Percentiles rank a stretch among this genome's conserved stretches.
Conservation (phyloP, 148 eudicot species). For the Polygonum aviculare region DNA sequence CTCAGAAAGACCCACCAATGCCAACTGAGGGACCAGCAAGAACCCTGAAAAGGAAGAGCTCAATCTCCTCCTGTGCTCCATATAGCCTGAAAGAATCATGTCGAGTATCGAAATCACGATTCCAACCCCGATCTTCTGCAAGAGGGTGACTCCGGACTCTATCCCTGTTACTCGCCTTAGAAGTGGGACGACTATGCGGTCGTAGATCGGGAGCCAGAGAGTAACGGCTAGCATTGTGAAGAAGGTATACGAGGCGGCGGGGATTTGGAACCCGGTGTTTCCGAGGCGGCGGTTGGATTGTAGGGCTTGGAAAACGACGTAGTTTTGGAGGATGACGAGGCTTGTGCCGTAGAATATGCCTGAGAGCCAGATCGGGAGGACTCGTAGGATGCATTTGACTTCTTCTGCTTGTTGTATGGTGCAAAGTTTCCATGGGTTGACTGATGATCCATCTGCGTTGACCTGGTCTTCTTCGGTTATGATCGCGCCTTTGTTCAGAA, state of each 20-base stretch:
- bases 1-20: conserved; percentile 39
- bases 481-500: conserved; percentile 47
- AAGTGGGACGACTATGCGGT: conserved; percentile 42
- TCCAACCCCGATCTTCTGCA: conserved; percentile 51
- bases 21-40: conserved; percentile 48
- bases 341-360: conserved; percentile 30
- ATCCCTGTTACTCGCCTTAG: conserved; percentile 37
- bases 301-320: conserved; percentile 53
- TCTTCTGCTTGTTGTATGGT: conserved; percentile 56
- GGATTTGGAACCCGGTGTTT: conserved; percentile 31
- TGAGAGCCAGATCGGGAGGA: conserved; percentile 58
- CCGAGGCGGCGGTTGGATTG: conserved; percentile 39
- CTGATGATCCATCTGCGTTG: conserved; percentile 49
- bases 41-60: conserved; percentile 39
- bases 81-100: conserved; percentile 22
- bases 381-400: conserved; percentile 49
- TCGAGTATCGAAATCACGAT: conserved; percentile 23
- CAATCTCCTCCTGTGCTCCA: conserved; percentile 32
- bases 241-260: conserved; percentile 48
- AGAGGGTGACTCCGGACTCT: conserved; percentile 38
- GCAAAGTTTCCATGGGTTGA: conserved; percentile 52
- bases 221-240: conserved; percentile 46
- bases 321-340: conserved; percentile 25
- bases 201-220: conserved; percentile 54
- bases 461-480: conserved; percentile 25